Evolutionary conservation across 2,329 filamentous ascomycete species (phyloP), one percentile per base, ranked within the genome.

Genomic region (Fusarium cicatricum): DNA sequence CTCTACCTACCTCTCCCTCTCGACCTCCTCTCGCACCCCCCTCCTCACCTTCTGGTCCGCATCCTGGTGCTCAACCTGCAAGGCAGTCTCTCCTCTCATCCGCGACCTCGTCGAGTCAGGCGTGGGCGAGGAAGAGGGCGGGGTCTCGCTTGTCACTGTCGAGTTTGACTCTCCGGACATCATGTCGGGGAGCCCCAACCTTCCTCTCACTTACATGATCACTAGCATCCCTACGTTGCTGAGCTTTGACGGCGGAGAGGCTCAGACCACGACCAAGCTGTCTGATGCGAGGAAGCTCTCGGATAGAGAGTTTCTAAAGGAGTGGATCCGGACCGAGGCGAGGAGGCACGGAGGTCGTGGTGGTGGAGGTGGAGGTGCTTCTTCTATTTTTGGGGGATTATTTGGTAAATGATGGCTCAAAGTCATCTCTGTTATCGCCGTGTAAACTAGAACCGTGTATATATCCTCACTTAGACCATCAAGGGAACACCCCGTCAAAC

Each of bases 11-110:
- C 77, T 84, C 52, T 76, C 81, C n/a, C 75, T 85, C 45, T 83
- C 82, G 3, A 78, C 81, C 3, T 82, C 82, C 6, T 75, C 82
- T 6, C 77, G 80, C 37, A 79, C 73, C 3, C 84, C 85, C 3
- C 79, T 87, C n/a, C 67, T 87, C 50, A 86, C 84, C 2, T 74
- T 87, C 34, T 88, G 84, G 85, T 85, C 83, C 0, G 78, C 84
- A 1, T 82, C 82, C 8, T 86, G 80, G 74, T 87, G 85, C 69
- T 72, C 78, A 5, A 81, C 82, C 14, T 87, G 85, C 70, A 77
- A 75, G 39, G 69, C 72, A 28, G 76, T 86, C 19, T 72, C 74
- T 5, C 84, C 84, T 4, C 70, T 85, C 11, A 45, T 87, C 6
- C 69, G 68, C 11, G 73, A 77, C 11, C 75, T 86, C 28, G 70